These are phyloP conservation scores for Arxiozyma slooffiae DNA, from an alignment of 1,139 yeast genomes.

Conservation along the genomic window DNA sequence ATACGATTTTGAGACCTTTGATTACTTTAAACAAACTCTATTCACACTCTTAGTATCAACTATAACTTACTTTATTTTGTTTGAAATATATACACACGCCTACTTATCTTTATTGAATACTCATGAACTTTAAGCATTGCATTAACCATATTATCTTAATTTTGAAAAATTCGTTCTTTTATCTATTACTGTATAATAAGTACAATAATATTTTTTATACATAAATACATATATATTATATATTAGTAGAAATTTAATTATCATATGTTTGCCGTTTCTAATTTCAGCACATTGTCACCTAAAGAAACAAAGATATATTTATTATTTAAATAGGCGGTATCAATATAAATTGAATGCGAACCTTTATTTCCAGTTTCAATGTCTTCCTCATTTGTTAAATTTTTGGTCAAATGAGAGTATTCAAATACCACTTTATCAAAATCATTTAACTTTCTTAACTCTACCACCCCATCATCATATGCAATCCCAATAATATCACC, in stretches of 20 bases:
- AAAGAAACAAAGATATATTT: constrained; percentile 9
- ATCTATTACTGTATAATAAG: too few relatives aligned
- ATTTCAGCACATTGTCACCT: constrained; percentile 8
- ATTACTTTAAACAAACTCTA: not conserved
- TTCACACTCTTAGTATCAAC: not conserved
- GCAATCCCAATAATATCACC: constrained; percentile 21
- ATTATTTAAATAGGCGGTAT: constrained; percentile 7
- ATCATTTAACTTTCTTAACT: constrained; percentile 18
- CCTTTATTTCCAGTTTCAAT: not conserved
- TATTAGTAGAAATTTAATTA: not conserved
- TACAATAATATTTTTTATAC: not conserved
- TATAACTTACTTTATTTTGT: too few relatives aligned
- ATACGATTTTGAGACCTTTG: too few relatives aligned
- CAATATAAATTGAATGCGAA: constrained; percentile 2
- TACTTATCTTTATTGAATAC: too few relatives aligned
- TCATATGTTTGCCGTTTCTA: constrained; percentile 6
- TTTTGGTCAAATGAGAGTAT: constrained; percentile 12
- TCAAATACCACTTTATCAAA: constrained; percentile 13
- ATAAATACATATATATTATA: not conserved
- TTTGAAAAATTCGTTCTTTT: not conserved
- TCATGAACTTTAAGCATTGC: not conserved
- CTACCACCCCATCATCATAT: constrained; percentile 18
- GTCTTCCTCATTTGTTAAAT: not conserved
- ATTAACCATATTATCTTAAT: not conserved
- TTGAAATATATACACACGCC: too few relatives aligned